Evolutionary conservation across 495 filamentous ascomycete genomes (phyloP).

Genomic region (Tetracladium marchalianum): DNA sequence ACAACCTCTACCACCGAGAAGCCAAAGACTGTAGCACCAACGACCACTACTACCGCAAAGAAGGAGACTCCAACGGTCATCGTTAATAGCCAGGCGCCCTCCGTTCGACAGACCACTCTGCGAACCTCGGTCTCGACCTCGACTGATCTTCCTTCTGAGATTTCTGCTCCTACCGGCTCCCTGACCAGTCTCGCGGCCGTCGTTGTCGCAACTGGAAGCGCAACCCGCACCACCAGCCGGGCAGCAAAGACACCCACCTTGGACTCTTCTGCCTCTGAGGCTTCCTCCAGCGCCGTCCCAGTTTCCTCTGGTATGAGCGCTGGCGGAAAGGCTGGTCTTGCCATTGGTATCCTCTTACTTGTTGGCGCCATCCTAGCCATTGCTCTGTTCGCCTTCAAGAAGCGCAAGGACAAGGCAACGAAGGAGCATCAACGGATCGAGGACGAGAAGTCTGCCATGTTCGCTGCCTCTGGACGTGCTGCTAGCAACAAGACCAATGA

Average conservation of each 20-base stretch:
- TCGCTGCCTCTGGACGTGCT: constrained; percentile 30
- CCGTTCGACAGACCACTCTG: neutral
- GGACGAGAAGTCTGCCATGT: constrained; percentile 43
- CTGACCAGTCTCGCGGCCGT: constrained; percentile 5
- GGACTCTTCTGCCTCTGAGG: constrained; percentile 15
- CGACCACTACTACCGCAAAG: neutral
- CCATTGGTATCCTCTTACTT: constrained; percentile 62
- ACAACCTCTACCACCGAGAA: neutral
- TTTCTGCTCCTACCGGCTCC: neutral
- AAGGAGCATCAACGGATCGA: constrained; percentile 33
- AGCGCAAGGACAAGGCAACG: constrained; percentile 40
- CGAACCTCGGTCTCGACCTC: constrained; percentile 6
- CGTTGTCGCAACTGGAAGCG: constrained; percentile 3
- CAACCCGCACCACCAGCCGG: constrained; percentile 3
- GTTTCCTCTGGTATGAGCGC: constrained; percentile 38
- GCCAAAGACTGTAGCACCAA: neutral
- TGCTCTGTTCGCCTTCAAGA: constrained; percentile 58
- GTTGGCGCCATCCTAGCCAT: constrained; percentile 51
- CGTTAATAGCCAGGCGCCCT: neutral
- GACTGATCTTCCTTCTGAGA: constrained; percentile 13
- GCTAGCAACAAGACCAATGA: constrained; percentile 32
- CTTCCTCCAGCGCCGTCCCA: constrained; percentile 17
- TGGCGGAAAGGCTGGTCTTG: constrained; percentile 74
- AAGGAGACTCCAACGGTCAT: neutral
- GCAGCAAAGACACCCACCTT: constrained; percentile 19